These are phyloP conservation scores for Alternaria sp. DNA, from an alignment of 2,329 filamentous ascomycete genomes.

Conservation along the genomic window DNA sequence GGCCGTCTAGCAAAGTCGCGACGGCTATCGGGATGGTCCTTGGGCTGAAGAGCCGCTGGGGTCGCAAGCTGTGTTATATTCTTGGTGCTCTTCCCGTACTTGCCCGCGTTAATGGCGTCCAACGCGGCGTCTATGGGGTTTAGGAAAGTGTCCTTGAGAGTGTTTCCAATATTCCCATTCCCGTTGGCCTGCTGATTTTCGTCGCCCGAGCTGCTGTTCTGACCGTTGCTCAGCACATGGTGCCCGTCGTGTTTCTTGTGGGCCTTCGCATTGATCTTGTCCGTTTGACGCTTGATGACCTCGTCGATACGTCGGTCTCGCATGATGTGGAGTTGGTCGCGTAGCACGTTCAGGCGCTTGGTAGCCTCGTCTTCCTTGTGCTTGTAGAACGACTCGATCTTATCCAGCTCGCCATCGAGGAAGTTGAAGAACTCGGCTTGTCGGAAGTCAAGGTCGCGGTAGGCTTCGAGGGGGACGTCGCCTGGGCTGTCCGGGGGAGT, in stretches of 20 bases:
- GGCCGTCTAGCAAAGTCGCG: conserved; percentile 53
- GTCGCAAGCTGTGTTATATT: conserved; percentile 47
- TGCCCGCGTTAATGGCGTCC: conserved; percentile 49
- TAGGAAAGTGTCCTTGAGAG: conserved; percentile 28
- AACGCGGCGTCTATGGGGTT: conserved; percentile 53
- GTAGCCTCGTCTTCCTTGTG: conserved; percentile 86
- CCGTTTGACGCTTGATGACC: conserved; percentile 58
- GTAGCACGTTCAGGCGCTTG: conserved; percentile 70
- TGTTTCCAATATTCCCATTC: conserved; percentile 9
- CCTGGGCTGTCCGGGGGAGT: conserved; percentile 45
- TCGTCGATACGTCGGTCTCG: conserved; percentile 81
- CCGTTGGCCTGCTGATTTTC: conserved; percentile 23
- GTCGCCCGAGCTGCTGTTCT: conserved; percentile 28
- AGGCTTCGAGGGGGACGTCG: conserved; percentile 61
- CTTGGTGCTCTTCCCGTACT: conserved; percentile 63
- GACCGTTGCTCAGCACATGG: conserved; percentile 20
- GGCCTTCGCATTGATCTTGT: conserved; percentile 41
- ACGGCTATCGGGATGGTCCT: conserved; percentile 37
- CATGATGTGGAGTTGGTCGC: conserved; percentile 92
- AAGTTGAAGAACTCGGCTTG: conserved; percentile 89
- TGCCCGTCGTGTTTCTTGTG: conserved; percentile 24
- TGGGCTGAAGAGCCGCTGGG: conserved; percentile 50
- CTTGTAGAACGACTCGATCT: conserved; percentile 89
- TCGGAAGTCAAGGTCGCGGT: conserved; percentile 70
- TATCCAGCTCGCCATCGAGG: conserved; percentile 82